Percentiles rank a stretch among this genome's conserved stretches.
phyloP scores from a whole-genome alignment of 768 basidiomycete genomes.

The Mycena haematopus region DNA sequence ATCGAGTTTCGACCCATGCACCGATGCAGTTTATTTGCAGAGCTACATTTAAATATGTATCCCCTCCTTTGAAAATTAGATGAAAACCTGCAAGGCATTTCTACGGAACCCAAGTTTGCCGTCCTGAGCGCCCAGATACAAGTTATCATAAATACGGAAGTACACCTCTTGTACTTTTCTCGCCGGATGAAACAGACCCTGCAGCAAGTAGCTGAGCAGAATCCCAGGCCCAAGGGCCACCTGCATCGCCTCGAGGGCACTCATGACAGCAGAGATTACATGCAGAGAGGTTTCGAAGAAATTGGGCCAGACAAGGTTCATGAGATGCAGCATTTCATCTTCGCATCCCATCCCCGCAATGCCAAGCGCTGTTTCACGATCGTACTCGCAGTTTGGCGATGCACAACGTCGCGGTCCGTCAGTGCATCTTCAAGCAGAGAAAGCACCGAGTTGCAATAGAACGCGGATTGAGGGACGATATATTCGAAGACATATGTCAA shows the following conservation, averaged over 20 bases:
- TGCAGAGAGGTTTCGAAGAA: slow-evolving; percentile 98
- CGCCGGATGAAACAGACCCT: slow-evolving; percentile 97
- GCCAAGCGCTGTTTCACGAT: slow-evolving; percentile 97
- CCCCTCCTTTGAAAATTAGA: slow-evolving; percentile 47
- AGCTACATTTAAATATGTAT: too few relatives aligned
- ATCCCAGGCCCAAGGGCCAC: slow-evolving; percentile 94
- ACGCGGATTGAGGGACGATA: slow-evolving; percentile 93
- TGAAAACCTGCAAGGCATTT: slow-evolving; percentile 82
- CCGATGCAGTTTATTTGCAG: too few relatives aligned
- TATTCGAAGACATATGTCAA: slow-evolving; percentile 99
- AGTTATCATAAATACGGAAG: slow-evolving; percentile 93
- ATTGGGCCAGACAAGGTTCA: slow-evolving; percentile 99
- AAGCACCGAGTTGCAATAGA: slow-evolving; percentile 95
- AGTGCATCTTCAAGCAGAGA: slow-evolving; percentile 98
- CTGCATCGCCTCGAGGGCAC: slow-evolving; percentile 97
- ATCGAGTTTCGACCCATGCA: too few relatives aligned
- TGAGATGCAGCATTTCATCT: slow-evolving; percentile 95
- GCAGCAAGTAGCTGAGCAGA: slow-evolving; percentile 87
- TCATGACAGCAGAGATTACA: slow-evolving; percentile 96
- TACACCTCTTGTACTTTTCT: slow-evolving; percentile 97
- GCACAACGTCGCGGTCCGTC: slow-evolving; percentile 97
- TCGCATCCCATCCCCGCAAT: slow-evolving; percentile 97
- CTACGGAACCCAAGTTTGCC: slow-evolving; percentile 89
- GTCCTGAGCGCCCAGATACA: slow-evolving; percentile 90
- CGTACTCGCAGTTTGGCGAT: slow-evolving; percentile 96